These are phyloP conservation scores for Paramyrothecium roridum DNA, from an alignment of 2,329 filamentous ascomycete genomes.

Conservation along the genomic window DNA sequence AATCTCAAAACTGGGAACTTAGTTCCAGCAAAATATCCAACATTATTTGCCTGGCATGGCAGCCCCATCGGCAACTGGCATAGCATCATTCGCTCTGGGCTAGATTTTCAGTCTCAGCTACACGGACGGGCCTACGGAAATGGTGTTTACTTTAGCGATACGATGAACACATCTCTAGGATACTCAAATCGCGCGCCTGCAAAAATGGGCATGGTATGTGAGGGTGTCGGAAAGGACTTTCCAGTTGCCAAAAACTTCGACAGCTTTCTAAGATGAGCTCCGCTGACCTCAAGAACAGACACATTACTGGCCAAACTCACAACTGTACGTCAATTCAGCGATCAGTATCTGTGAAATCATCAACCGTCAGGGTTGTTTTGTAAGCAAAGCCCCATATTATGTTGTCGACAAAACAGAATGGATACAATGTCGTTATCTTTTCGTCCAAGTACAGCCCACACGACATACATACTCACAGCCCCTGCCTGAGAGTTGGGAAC, in stretches of 20 bases:
- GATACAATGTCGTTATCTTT: constrained; percentile 87
- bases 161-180: constrained; percentile 8
- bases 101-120: constrained; percentile 62
- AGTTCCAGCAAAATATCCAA: constrained; percentile 50
- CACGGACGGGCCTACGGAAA: constrained; percentile 73
- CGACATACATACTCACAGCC: constrained; percentile 4
- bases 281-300: constrained; percentile 2
- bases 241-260: not conserved
- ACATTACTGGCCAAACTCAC: constrained; percentile 63
- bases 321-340: constrained; percentile 54
- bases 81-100: constrained; percentile 77
- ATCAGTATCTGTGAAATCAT: constrained; percentile 84
- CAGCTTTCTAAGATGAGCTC: too few relatives aligned
- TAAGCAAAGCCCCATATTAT: constrained; percentile 53
- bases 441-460: constrained; percentile 39
- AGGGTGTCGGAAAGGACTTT: too few relatives aligned
- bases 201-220: not conserved
- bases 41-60: constrained; percentile 85
- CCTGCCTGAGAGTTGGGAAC: constrained; percentile 5
- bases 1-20: constrained; percentile 25
- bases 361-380: constrained; percentile 65
- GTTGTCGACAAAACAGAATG: constrained; percentile 77
- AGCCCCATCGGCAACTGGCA: constrained; percentile 80
- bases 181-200: not conserved
- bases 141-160: constrained; percentile 73